Conservation (phyloP, 495 filamentous ascomycete genomes). For the Podospora pseudocomata region DNA sequence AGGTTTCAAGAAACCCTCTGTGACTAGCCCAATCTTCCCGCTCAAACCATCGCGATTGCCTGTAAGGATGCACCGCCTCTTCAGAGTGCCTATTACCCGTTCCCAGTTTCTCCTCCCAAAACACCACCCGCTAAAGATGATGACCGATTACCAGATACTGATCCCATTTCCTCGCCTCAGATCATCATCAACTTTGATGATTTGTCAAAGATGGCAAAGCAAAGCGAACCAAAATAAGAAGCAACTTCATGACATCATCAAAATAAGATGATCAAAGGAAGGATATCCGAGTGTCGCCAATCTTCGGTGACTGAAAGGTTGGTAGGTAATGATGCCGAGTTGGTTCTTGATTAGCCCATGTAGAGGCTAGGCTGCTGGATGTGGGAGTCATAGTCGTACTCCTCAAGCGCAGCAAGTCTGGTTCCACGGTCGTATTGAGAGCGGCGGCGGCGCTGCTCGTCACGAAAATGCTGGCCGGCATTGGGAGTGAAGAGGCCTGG, state of each 20-base stretch:
- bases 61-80: background rate
- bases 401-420: constrained; percentile 57
- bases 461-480: constrained; percentile 66
- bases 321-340: background rate
- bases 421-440: constrained; percentile 76
- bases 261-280: background rate
- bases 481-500: constrained; percentile 69
- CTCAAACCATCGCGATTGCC: constrained; percentile 17
- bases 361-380: constrained; percentile 25
- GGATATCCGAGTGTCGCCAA: background rate
- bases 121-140: constrained; percentile 10
- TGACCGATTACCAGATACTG: background rate
- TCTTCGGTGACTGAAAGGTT: background rate
- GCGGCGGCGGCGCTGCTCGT: constrained; percentile 71
- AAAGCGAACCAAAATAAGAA: constrained; percentile 14
- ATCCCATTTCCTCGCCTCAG: constrained; percentile 1
- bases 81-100: background rate
- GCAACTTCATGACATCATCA: constrained; percentile 5
- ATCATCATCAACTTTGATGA: constrained; percentile 18
- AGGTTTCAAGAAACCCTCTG: constrained; percentile 26
- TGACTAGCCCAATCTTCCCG: constrained; percentile 32
- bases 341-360: background rate
- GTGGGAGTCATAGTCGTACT: constrained; percentile 48
- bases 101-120: background rate
- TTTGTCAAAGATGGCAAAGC: constrained; percentile 27